Base-by-base conservation (phyloP, 805 yeast species). In the Kockiozyma suomiensis region DNA sequence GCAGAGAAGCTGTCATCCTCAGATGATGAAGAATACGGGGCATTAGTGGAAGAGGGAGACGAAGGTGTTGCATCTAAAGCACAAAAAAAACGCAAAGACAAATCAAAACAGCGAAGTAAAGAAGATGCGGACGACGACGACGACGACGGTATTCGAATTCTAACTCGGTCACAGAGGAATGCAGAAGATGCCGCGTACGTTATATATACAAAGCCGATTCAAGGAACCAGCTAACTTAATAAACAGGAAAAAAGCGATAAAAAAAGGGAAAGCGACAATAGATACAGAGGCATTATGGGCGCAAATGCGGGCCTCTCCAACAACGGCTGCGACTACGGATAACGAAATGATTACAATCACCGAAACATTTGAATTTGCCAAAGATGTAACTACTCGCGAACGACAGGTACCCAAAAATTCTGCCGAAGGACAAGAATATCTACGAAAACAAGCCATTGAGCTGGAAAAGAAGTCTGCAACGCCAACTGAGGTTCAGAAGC, bases 301-400 rank as follows among this genome's bases (percentile, higher is more conserved):
- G 4, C 46, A 56, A 12, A 56, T 67, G 64, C 56, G 52, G 4
- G 51, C 43, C 21, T 26, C 41, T 7, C 43, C 56, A 13, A 8
- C 52, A 6, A 17, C 50, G 15, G 7, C 42, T 25, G 32, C 54
- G 7, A 26, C 50, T 12, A 30, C 50, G 6, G 42, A 46, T 10
- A 15, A 78, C 17, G 85, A 85, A 52, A 80, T 80, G 70, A 81
- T 93, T 57, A 82, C 84, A 67, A 91, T 93, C 58, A 85, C 82
- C 61, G 80, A 94, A 63, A 82, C 85, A 1, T 93, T 89, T 71
- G 87, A 88, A 58, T 93, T 90, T 79, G 98, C 99, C 0, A 97
- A 97, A 4, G 88, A 88, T 68, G 78, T 84, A 1, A 79, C 87
- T 1, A 82, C 87, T 0, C 97, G 92, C 69, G 85, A 86, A 60